Evolutionary conservation across 495 filamentous ascomycete species (phyloP), one percentile per base, ranked within the genome.

Genomic region (Trichocladium antarcticum): DNA sequence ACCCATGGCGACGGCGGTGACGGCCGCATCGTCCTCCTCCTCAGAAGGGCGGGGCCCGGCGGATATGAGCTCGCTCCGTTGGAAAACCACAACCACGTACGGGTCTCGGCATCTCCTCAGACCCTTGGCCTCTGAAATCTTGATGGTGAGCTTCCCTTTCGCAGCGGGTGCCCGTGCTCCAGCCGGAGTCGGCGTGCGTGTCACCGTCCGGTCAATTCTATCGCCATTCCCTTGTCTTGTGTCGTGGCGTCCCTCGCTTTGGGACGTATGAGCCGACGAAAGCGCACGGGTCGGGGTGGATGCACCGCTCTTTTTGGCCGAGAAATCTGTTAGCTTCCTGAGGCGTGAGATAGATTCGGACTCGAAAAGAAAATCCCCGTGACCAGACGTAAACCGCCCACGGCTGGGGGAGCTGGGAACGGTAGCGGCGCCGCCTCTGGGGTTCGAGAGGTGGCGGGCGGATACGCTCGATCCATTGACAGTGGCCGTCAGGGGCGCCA

Each of bases 21-120:
- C 51, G 16, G 62, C 44, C 5, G 66, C 45, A 35, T 72, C 63
- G 8, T 71, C 72, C 31, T 80, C 75, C 45, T 78, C 74, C 20
- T 72, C 67, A 2, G 62, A 59, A 47, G 77, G 32, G 16, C 59
- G 79, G 36, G 88, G 86, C 11, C 87, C 87, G 49, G 82, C 84
- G 9, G 92, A 96, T 42, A 98, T 95, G 55, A 89, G 83, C 62
- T 98, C 93, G 57, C 89, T 92, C 65, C 86, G 86, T 62, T 98
- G 92, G 58, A 96, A 98, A 20, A 94, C 89, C 36, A 88, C 95
- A 12, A 98, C 89, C 17, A 95, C 88, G 60, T 97, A 98, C 2
- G 92, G 92, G 58, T 95, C 84, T 34, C 78, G 76, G 60, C 88
- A 87, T 10, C 81, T 85, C 43, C 83, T 76, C 21, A 98, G 67